A percentile compares a stretch with the other conserved stretches of the same genome.
Conservation (phyloP, 1,139 yeast genomes). For the Yamadazyma taylorii region DNA sequence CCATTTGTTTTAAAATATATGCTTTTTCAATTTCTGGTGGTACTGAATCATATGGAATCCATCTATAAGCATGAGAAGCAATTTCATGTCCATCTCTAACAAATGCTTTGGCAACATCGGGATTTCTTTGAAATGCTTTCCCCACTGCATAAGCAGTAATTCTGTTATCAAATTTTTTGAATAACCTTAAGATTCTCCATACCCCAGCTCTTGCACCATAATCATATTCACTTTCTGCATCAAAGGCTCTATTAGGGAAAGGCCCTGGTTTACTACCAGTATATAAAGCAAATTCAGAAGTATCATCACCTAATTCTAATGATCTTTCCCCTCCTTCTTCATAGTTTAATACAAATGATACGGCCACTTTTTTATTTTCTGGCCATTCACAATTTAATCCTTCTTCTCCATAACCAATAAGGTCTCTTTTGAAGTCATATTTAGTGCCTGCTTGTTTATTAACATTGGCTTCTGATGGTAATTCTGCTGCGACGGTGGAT, state of each 20-base stretch:
- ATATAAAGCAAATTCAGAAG: conserved; percentile 23
- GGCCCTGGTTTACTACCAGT: conserved; percentile 22
- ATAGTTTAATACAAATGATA: conserved; percentile 34
- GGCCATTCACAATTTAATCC: conserved; percentile 35
- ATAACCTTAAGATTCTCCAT: conserved; percentile 33
- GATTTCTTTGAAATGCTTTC: conserved; percentile 31
- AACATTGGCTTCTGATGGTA: conserved; percentile 12
- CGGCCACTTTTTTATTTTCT: conserved; percentile 26
- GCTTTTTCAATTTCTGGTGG: conserved; percentile 19
- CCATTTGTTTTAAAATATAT: conserved; percentile 17
- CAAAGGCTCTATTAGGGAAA: conserved; percentile 18
- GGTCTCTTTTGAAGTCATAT: conserved; percentile 23
- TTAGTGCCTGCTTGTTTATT: conserved; percentile 14
- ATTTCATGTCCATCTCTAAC: conserved; percentile 38
- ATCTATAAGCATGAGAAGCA: conserved; percentile 38
- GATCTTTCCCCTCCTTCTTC: conserved; percentile 39
- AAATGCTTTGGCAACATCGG: conserved; percentile 29
- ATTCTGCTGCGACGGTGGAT: conserved; percentile 11
- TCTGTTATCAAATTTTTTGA: conserved; percentile 24
- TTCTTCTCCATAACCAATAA: conserved; percentile 34
- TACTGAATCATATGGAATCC: conserved; percentile 30
- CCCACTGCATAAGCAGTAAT: conserved; percentile 40
- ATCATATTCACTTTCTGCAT: conserved; percentile 31
- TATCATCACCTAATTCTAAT: conserved; percentile 30
- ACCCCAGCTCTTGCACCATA: conserved; percentile 31